A percentile compares a stretch with the other conserved stretches of the same genome.
Conservation (phyloP, 2,329 filamentous ascomycete genomes). For the Fusarium equiseti region DNA sequence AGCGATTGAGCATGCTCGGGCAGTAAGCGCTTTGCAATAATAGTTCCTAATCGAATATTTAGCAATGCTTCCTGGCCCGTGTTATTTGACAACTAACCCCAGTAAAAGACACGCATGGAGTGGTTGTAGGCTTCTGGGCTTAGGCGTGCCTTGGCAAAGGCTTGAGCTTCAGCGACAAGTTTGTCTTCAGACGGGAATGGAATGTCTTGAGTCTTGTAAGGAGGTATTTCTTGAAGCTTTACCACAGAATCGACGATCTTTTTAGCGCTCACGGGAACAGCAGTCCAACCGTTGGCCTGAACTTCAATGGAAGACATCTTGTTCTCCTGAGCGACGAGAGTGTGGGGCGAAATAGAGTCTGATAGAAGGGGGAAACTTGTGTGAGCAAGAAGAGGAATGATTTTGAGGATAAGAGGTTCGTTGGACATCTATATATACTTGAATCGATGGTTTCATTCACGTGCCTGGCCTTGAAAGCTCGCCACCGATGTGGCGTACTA, state of each 20-base stretch:
- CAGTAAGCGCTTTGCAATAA: slow-evolving; percentile 60
- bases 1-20: slow-evolving; percentile 52
- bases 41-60: slow-evolving; percentile 48
- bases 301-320: not conserved
- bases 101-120: slow-evolving; percentile 77
- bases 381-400: not conserved
- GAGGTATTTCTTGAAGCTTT: slow-evolving; percentile 49
- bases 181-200: slow-evolving; percentile 60
- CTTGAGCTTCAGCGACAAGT: slow-evolving; percentile 59
- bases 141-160: slow-evolving; percentile 64
- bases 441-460: not conserved
- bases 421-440: not conserved
- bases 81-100: slow-evolving; percentile 36
- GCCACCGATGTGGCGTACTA: too few relatives aligned
- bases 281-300: slow-evolving; percentile 57
- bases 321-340: not conserved
- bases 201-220: slow-evolving; percentile 54
- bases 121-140: slow-evolving; percentile 73
- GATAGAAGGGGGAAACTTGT: not conserved
- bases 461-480: too few relatives aligned
- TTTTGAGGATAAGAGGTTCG: not conserved
- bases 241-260: slow-evolving; percentile 56
- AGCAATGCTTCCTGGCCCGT: not conserved
- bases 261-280: slow-evolving; percentile 57
- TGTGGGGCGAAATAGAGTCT: not conserved